Percentiles rank a stretch among this genome's conserved stretches.
Evolutionary conservation across 208 protist genomes (phyloP).

Genomic region (Crithidia fasciculata): DNA sequence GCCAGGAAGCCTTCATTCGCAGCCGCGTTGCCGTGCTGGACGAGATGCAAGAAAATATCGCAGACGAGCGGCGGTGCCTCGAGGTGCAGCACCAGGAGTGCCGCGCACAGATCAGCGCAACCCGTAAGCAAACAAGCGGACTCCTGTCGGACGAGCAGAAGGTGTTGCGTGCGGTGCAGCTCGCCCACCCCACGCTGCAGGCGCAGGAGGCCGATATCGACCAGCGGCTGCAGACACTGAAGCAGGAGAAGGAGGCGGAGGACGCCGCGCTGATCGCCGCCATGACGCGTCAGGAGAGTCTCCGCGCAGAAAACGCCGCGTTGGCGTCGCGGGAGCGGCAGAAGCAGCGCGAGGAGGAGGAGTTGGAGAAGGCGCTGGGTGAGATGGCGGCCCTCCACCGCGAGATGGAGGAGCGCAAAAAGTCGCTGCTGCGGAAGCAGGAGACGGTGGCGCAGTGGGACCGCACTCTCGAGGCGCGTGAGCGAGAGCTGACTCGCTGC

Average conservation of each 20-base stretch:
- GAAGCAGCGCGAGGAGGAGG: conserved; percentile 60
- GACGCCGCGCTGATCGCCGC: conserved; percentile 46
- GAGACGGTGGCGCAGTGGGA: conserved; percentile 76
- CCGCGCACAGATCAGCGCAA: conserved; percentile 73
- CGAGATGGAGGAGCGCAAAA: conserved; percentile 74
- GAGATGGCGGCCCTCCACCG: conserved; percentile 57
- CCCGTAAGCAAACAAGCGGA: conserved; percentile 46
- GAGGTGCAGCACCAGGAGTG: conserved; percentile 89
- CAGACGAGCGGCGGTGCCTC: conserved; percentile 82
- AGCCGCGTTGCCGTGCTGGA: conserved; percentile 82
- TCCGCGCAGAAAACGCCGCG: conserved; percentile 48
- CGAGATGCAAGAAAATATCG: conserved; percentile 76
- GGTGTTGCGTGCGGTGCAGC: conserved; percentile 40
- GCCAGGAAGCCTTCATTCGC: conserved; percentile 81
- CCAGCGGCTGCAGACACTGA: conserved; percentile 41
- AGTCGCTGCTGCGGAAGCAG: conserved; percentile 68
- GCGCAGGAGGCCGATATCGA: conserved; percentile 61
- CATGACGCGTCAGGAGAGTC: conserved; percentile 42
- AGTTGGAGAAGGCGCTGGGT: conserved; percentile 60
- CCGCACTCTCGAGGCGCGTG: conserved; percentile 68
- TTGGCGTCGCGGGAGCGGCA: conserved; percentile 52
- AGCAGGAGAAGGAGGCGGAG: conserved; percentile 47
- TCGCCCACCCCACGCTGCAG: conserved; percentile 44
- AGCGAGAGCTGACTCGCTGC: conserved; percentile 65
- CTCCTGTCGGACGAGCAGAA: conserved; percentile 60